These are phyloP conservation scores for Agaricus blazei DNA, from an alignment of 768 basidiomycete species.

Conservation along the genomic window DNA sequence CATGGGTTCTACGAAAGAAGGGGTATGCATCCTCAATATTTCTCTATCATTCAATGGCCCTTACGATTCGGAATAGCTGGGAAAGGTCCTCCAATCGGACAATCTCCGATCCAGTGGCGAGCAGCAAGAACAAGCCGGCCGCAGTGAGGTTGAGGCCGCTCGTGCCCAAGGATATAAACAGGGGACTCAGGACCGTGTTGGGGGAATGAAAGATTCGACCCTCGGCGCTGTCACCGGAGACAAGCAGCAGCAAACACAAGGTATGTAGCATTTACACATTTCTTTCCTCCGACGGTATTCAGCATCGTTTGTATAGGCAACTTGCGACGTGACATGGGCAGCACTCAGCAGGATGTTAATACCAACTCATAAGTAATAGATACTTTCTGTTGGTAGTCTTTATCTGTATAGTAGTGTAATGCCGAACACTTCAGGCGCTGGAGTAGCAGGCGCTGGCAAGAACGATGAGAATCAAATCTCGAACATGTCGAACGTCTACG, in stretches of 20 bases:
- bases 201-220: conserved; percentile 39
- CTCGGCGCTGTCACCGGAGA: conserved; percentile 46
- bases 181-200: conserved; percentile 36
- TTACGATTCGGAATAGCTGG: background rate
- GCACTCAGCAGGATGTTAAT: conserved; percentile 16
- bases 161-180: conserved; percentile 42
- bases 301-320: conserved; percentile 34
- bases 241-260: conserved; percentile 33
- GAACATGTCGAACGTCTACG: too few relatives aligned
- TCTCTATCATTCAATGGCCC: background rate
- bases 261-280: conserved; percentile 18
- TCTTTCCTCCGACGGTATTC: background rate
- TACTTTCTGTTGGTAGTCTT: background rate
- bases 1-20: conserved; percentile 31
- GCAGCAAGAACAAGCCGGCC: conserved; percentile 42
- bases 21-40: conserved; percentile 15
- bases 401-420: background rate
- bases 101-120: conserved; percentile 41
- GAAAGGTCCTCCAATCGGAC: conserved; percentile 37
- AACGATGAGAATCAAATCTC: too few relatives aligned
- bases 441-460: too few relatives aligned
- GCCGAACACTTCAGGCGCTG: too few relatives aligned
- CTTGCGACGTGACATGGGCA: conserved; percentile 44
- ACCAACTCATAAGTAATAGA: background rate
- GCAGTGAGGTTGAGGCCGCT: conserved; percentile 40